Evolutionary conservation across 2,329 filamentous ascomycete species (phyloP).

Genomic region (Dothiorella sarmentorum): DNA sequence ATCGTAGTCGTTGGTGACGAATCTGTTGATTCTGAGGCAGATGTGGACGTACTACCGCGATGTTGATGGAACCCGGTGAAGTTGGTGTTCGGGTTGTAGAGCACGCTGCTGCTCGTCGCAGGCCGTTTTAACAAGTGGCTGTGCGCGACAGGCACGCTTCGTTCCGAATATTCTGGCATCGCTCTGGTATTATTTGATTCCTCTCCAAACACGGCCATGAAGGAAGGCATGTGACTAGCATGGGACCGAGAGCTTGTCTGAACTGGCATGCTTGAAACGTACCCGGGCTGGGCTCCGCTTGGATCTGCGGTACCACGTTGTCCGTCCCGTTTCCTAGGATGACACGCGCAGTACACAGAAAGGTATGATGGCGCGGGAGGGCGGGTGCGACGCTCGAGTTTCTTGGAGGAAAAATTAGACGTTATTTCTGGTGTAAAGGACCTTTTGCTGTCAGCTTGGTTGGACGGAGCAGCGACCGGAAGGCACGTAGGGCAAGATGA

Average conservation of each 20-base stretch:
- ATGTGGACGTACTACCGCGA: constrained; percentile 73
- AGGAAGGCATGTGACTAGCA: constrained; percentile 59
- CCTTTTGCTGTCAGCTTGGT: constrained; percentile 38
- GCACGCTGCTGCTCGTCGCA: constrained; percentile 34
- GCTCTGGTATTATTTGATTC: constrained; percentile 47
- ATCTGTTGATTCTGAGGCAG: constrained; percentile 78
- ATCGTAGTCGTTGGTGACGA: constrained; percentile 93
- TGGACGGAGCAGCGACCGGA: constrained; percentile 24
- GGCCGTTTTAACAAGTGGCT: constrained; percentile 33
- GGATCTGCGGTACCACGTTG: constrained; percentile 3
- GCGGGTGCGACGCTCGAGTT: constrained; percentile 22
- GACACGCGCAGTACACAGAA: background rate
- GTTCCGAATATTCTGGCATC: constrained; percentile 46
- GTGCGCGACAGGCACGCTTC: constrained; percentile 24
- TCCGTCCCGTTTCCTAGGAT: background rate
- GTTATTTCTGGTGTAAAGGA: constrained; percentile 30
- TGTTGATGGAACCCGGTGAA: constrained; percentile 60
- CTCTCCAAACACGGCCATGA: constrained; percentile 72
- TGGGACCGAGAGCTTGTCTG: constrained; percentile 35
- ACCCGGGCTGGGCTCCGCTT: background rate
- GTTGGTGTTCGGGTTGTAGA: constrained; percentile 25
- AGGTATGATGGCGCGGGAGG: background rate
- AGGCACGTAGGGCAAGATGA: constrained; percentile 17
- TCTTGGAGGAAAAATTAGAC: constrained; percentile 34
- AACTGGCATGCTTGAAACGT: constrained; percentile 34